These are phyloP conservation scores for Luvunga scandens DNA, from an alignment of 345 rosid genomes.

Conservation along the genomic window DNA sequence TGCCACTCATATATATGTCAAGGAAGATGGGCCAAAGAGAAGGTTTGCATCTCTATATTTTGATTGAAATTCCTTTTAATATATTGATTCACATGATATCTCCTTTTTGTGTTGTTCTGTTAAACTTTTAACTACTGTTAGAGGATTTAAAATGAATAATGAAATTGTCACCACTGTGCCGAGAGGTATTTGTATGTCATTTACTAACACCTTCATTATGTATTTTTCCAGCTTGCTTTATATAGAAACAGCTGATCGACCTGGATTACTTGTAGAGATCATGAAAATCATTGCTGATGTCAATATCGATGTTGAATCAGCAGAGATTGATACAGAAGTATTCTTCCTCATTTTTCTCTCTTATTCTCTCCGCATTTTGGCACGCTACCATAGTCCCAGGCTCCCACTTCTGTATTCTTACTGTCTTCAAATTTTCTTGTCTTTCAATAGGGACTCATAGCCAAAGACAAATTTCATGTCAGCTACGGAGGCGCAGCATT, in stretches of 20 bases:
- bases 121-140: not conserved
- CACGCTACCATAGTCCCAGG: not conserved
- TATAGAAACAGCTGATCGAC: conserved; percentile 92
- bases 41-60: conserved; percentile 43
- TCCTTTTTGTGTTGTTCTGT: not conserved
- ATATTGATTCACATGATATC: not conserved
- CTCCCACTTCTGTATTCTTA: not conserved
- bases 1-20: conserved; percentile 68
- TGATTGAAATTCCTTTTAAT: conserved; percentile 9
- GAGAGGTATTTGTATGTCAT: not conserved
- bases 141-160: not conserved
- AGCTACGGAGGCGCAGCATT: conserved; percentile 91
- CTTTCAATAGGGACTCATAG: conserved; percentile 69
- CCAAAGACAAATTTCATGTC: conserved; percentile 91
- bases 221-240: conserved; percentile 63
- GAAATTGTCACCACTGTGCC: not conserved
- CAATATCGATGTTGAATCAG: conserved; percentile 85
- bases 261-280: conserved; percentile 89
- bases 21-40: conserved; percentile 83
- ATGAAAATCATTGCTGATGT: conserved; percentile 76
- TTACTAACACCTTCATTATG: conserved; percentile 5
- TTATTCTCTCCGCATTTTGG: not conserved
- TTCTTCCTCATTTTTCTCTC: not conserved
- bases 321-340: conserved; percentile 95
- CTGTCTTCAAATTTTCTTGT: not conserved